Percentiles rank a stretch among this genome's conserved stretches.
These are phyloP conservation scores for Teratosphaeria zuluensis DNA, from an alignment of 2,329 filamentous ascomycete species.

Conservation along the genomic window DNA sequence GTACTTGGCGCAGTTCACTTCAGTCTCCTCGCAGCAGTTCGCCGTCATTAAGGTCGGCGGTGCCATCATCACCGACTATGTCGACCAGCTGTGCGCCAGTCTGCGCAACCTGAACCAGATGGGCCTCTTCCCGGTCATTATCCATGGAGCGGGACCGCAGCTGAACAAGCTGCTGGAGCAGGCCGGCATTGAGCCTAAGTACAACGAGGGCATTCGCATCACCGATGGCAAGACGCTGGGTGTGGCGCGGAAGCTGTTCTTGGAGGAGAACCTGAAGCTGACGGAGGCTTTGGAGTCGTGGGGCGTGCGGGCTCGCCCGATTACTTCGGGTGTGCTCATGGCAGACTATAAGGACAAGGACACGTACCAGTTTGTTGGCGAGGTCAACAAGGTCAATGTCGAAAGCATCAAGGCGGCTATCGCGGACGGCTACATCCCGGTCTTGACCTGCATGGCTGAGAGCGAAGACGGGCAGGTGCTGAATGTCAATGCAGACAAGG, in stretches of 20 bases:
- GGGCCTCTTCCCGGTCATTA: slow-evolving; percentile 86
- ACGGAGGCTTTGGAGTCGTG: slow-evolving; percentile 82
- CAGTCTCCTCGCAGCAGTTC: slow-evolving; percentile 92
- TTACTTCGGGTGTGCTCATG: slow-evolving; percentile 81
- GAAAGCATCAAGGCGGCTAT: slow-evolving; percentile 85
- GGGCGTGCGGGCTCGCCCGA: slow-evolving; percentile 78
- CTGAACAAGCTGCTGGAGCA: slow-evolving; percentile 84
- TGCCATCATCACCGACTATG: slow-evolving; percentile 87
- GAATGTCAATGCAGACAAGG: slow-evolving; percentile 97
- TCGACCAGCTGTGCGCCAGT: slow-evolving; percentile 82
- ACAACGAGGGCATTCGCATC: slow-evolving; percentile 90
- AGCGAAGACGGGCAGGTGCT: slow-evolving; percentile 82
- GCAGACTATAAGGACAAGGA: slow-evolving; percentile 94
- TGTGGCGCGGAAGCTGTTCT: slow-evolving; percentile 81
- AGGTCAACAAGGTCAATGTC: slow-evolving; percentile 88
- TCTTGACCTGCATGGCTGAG: slow-evolving; percentile 94
- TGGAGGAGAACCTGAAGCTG: slow-evolving; percentile 90
- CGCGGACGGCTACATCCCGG: slow-evolving; percentile 79
- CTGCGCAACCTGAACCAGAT: slow-evolving; percentile 90
- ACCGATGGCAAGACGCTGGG: slow-evolving; percentile 93
- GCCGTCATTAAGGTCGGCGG: slow-evolving; percentile 97
- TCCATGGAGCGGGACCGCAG: slow-evolving; percentile 91
- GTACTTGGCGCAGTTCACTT: slow-evolving; percentile 94
- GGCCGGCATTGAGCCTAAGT: slow-evolving; percentile 87
- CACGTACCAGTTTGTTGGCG: slow-evolving; percentile 90